phyloP scores from a whole-genome alignment of 2,329 filamentous ascomycete genomes.

The Cladosporium halotolerans region DNA sequence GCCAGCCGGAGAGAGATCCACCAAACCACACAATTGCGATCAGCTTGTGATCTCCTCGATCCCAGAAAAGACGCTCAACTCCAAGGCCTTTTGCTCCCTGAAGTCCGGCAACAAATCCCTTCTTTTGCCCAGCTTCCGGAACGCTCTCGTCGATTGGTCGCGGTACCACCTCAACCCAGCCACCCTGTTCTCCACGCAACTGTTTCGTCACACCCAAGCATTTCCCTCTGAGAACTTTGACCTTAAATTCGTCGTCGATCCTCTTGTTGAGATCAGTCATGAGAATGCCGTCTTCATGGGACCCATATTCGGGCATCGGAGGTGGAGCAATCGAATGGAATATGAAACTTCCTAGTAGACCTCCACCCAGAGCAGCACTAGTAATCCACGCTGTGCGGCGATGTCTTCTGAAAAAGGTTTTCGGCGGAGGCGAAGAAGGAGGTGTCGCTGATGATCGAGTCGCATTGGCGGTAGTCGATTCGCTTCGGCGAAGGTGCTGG shows the following conservation, averaged over 20 bases:
- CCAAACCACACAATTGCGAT: conserved; percentile 64
- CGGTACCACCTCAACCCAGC: conserved; percentile 29
- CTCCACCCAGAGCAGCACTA: conserved; percentile 34
- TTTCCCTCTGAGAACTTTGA: conserved; percentile 42
- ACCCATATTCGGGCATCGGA: conserved; percentile 34
- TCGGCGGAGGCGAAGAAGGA: conserved; percentile 2
- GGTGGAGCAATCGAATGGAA: conserved; percentile 41
- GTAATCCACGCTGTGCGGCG: conserved; percentile 19
- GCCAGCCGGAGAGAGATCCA: conserved; percentile 60
- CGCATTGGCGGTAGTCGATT: conserved; percentile 6
- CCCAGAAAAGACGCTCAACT: conserved; percentile 59
- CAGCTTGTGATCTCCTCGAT: conserved; percentile 51
- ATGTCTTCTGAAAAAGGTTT: conserved; percentile 7
- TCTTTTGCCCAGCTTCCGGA: conserved; percentile 7
- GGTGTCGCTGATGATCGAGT: conserved; percentile 5
- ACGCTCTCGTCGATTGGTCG: conserved; percentile 9
- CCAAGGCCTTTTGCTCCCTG: conserved; percentile 38
- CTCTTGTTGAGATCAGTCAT: conserved; percentile 37
- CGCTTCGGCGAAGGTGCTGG: conserved; percentile 15
- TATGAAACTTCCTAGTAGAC: conserved; percentile 36
- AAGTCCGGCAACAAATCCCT: conserved; percentile 26
- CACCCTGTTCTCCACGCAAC: conserved; percentile 25
- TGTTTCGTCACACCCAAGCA: conserved; percentile 30
- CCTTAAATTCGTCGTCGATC: conserved; percentile 44
- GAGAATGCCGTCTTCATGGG: conserved; percentile 38